These are phyloP conservation scores for Kwoniella bestiolae DNA, from an alignment of 768 basidiomycete genomes.

Conservation along the genomic window DNA sequence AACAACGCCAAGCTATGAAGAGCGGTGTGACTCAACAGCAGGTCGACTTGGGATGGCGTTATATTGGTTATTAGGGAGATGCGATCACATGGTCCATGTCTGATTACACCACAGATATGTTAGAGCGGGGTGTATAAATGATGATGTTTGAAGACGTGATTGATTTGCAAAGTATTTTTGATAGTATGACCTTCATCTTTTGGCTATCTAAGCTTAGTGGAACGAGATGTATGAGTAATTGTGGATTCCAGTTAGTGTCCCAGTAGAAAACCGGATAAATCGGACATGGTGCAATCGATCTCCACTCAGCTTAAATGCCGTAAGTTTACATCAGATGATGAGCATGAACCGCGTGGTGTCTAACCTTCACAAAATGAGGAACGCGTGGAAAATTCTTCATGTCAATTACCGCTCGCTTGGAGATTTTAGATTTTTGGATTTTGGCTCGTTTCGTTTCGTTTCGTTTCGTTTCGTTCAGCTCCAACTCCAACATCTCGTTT, in stretches of 20 bases:
- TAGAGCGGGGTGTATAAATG: background rate
- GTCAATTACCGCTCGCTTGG: too few species aligned
- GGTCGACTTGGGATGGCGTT: slow-evolving; percentile 40
- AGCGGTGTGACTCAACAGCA: slow-evolving; percentile 39
- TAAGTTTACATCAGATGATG: background rate
- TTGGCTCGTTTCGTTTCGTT: too few species aligned
- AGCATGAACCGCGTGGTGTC: background rate
- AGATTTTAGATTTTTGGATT: too few species aligned
- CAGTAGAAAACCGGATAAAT: background rate
- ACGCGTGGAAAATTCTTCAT: background rate
- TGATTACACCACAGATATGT: background rate
- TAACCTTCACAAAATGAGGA: background rate
- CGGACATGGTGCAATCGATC: background rate
- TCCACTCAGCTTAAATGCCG: too few species aligned
- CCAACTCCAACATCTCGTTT: too few species aligned
- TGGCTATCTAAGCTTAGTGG: too few species aligned
- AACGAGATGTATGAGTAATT: too few species aligned
- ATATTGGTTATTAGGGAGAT: slow-evolving; percentile 19
- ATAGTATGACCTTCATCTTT: too few species aligned
- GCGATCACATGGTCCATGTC: background rate
- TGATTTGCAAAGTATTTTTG: background rate
- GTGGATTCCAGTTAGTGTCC: background rate
- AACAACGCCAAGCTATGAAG: slow-evolving; percentile 24
- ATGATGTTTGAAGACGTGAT: background rate
- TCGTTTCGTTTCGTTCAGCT: too few species aligned